These are phyloP conservation scores for Alliaria petiolata DNA, from an alignment of 345 rosid genomes.

Conservation along the genomic window DNA sequence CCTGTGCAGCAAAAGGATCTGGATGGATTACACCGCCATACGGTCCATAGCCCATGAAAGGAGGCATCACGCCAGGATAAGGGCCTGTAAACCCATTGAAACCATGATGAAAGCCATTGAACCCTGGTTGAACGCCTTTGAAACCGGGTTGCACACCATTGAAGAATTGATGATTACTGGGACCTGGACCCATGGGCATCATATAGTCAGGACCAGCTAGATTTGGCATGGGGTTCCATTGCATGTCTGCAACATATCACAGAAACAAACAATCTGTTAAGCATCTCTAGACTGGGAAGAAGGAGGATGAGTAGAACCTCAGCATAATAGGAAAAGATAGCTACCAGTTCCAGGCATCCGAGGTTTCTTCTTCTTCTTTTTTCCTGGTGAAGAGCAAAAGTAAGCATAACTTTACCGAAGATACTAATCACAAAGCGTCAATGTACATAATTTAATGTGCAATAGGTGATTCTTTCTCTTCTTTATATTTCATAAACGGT, in stretches of 20 bases:
- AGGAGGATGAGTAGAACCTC: neutral
- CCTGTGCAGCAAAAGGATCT: conserved; percentile 25
- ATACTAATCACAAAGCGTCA: neutral
- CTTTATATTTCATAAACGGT: neutral
- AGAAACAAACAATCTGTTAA: conserved; percentile 14
- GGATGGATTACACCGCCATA: conserved; percentile 24
- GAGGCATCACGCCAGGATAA: conserved; percentile 28
- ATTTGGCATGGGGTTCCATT: conserved; percentile 71
- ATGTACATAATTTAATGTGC: neutral
- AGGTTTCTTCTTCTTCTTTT: conserved; percentile 85
- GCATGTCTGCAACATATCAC: conserved; percentile 48
- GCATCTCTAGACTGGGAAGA: neutral
- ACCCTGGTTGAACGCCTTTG: conserved; percentile 30
- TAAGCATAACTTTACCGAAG: neutral
- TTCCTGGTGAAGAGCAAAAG: conserved; percentile 43
- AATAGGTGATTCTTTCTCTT: neutral
- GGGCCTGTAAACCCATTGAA: conserved; percentile 32
- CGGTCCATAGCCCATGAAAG: conserved; percentile 18
- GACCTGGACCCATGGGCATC: conserved; percentile 80
- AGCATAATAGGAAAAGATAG: neutral
- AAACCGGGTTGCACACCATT: conserved; percentile 28
- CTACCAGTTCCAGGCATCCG: conserved; percentile 32
- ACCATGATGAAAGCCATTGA: conserved; percentile 33
- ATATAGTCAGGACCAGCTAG: conserved; percentile 61
- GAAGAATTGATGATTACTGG: conserved; percentile 75